Evolutionary conservation across 345 rosid species (phyloP).

Genomic region (Syzygium grande): DNA sequence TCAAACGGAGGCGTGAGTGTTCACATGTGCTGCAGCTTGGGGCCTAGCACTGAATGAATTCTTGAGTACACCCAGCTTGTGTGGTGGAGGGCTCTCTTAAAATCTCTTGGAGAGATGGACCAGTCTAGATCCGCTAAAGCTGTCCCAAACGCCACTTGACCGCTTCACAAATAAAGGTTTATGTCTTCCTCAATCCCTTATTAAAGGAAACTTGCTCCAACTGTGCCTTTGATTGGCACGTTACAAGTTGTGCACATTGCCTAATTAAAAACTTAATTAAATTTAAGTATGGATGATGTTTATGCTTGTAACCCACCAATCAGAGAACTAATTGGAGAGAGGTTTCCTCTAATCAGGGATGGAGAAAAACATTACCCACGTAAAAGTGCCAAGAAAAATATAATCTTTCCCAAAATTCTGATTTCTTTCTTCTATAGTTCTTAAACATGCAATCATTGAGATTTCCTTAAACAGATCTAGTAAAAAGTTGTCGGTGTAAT

Average conservation of each 20-base stretch:
- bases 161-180: neutral
- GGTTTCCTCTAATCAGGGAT: neutral
- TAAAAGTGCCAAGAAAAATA: neutral
- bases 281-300: neutral
- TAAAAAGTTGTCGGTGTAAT: neutral
- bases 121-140: neutral
- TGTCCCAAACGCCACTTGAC: neutral
- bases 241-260: accelerated
- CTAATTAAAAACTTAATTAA: neutral
- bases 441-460: neutral
- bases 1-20: neutral
- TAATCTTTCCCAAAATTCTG: neutral
- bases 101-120: neutral
- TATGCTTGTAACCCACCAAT: neutral
- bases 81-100: neutral
- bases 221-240: neutral
- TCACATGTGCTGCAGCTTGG: neutral
- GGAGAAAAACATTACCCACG: neutral
- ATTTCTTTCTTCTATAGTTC: neutral
- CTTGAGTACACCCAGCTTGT: neutral
- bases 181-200: neutral
- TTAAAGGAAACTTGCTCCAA: neutral
- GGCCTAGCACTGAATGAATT: neutral
- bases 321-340: neutral
- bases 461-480: neutral